These are phyloP conservation scores for Penicillium sp. DNA, from an alignment of 2,329 filamentous ascomycete genomes.

Conservation along the genomic window DNA sequence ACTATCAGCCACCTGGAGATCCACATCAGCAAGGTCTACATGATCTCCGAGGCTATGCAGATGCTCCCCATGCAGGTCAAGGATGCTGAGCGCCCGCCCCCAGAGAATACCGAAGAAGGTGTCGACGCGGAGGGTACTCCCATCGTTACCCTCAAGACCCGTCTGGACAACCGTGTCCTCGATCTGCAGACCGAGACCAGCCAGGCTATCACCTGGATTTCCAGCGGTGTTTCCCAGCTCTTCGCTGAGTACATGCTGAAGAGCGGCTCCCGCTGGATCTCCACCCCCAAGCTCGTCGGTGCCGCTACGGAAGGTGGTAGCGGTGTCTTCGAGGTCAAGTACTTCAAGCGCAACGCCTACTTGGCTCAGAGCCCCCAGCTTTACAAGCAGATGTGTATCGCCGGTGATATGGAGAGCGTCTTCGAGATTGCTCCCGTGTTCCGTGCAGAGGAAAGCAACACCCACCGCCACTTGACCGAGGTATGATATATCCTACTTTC, in stretches of 20 bases:
- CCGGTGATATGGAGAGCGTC: conserved; percentile 59
- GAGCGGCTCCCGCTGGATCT: conserved; percentile 74
- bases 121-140: conserved; percentile 56
- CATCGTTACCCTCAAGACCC: conserved; percentile 74
- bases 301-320: conserved; percentile 88
- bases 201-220: conserved; percentile 76
- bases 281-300: conserved; percentile 83
- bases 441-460: conserved; percentile 66
- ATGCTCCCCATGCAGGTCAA: conserved; percentile 59
- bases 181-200: conserved; percentile 89
- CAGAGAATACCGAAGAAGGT: conserved; percentile 45
- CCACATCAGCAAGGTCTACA: conserved; percentile 80
- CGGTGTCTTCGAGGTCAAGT: conserved; percentile 85
- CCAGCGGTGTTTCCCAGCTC: conserved; percentile 62
- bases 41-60: conserved; percentile 63
- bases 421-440: conserved; percentile 65
- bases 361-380: conserved; percentile 63
- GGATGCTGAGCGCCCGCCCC: conserved; percentile 50
- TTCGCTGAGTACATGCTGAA: conserved; percentile 76
- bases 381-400: conserved; percentile 67
- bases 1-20: conserved; percentile 77
- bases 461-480: conserved; percentile 63
- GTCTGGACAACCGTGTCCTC: conserved; percentile 87
- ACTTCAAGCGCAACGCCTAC: conserved; percentile 78
- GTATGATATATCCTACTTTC: conserved; percentile 28